These are phyloP conservation scores for Pleurotus tuber-regium DNA, from an alignment of 768 basidiomycete genomes.

Conservation along the genomic window DNA sequence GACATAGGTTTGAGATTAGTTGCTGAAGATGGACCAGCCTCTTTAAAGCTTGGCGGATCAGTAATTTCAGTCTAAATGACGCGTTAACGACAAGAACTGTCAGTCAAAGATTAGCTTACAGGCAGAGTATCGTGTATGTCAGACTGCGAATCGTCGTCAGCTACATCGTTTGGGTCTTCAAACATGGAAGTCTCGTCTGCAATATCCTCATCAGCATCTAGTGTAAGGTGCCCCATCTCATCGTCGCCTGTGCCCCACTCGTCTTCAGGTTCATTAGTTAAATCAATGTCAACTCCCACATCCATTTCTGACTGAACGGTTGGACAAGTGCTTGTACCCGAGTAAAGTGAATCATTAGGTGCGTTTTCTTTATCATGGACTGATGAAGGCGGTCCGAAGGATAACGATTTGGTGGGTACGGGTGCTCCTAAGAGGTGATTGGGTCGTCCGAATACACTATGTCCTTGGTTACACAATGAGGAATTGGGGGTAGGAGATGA, in stretches of 20 bases:
- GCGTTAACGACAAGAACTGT: too few species aligned
- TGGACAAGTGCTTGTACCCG: not conserved
- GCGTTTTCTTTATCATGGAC: not conserved
- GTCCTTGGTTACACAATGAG: constrained; percentile 6
- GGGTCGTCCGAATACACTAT: not conserved
- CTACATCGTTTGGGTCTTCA: constrained; percentile 21
- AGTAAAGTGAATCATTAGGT: not conserved
- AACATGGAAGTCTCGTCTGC: constrained; percentile 21
- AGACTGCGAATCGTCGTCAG: not conserved
- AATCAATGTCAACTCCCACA: constrained; percentile 22
- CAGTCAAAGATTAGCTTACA: too few species aligned
- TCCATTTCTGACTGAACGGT: constrained; percentile 3
- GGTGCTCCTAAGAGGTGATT: not conserved
- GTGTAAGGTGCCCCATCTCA: constrained; percentile 18
- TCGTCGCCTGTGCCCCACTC: constrained; percentile 71
- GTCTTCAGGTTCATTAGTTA: constrained; percentile 32
- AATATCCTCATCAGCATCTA: constrained; percentile 25
- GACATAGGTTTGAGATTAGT: constrained; percentile 23
- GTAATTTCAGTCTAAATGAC: too few species aligned
- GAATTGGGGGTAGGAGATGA: constrained; percentile 2
- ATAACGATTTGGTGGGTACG: not conserved
- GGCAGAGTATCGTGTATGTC: not conserved
- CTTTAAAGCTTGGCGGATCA: too few species aligned
- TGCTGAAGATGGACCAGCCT: too few species aligned
- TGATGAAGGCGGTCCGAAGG: constrained; percentile 15